Evolutionary conservation across 2,329 filamentous ascomycete species (phyloP), one percentile per base, ranked within the genome.

Genomic region (Ophidiomyces ophidiicola): DNA sequence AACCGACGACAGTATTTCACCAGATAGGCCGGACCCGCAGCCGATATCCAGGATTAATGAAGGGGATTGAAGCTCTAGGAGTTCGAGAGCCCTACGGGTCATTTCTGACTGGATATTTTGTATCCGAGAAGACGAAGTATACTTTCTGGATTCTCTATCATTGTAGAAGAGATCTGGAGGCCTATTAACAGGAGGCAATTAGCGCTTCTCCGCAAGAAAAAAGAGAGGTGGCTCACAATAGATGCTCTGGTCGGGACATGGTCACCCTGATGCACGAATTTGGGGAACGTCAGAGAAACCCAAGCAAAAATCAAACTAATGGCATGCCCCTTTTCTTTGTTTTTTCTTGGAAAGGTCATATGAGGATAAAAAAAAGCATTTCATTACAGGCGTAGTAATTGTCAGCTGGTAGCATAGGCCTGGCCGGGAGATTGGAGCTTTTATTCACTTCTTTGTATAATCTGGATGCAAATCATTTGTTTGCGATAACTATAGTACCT

Each of bases 211-310:
- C 20, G 19, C 18, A 39, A 10, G 39, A 14, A 32, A 34, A 34
- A 11, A 17, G 14, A 12, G 18, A 31, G 42, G 19, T 5, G 23
- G 39, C 74, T 55, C 70, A 90, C 83, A 96, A 78, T 49, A 77
- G 82, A 66, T 98, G 90, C 71, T 98, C 90, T 48, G 90, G 90
- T 52, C 90, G 85, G 57, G 90, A 96, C 90, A 98, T 96, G 57
- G n/a, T n/a, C n/a, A n/a, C n/a, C n/a, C n/a, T n/a, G n/a, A n/a
- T n/a, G n/a, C n/a, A n/a, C n/a, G n/a, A n/a, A n/a, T n/a, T n/a
- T n/a, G n/a, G n/a, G n/a, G n/a, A n/a, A n/a, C n/a, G n/a, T n/a
- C n/a, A n/a, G n/a, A n/a, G n/a, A n/a, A n/a, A n/a, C n/a, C n/a
- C n/a, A n/a, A n/a, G n/a, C n/a, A n/a, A n/a, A n/a, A n/a, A n/a